Evolutionary conservation across 345 rosid genomes (phyloP), one percentile per base, ranked within the genome.

Genomic region (Erysimum cheiranthoides): DNA sequence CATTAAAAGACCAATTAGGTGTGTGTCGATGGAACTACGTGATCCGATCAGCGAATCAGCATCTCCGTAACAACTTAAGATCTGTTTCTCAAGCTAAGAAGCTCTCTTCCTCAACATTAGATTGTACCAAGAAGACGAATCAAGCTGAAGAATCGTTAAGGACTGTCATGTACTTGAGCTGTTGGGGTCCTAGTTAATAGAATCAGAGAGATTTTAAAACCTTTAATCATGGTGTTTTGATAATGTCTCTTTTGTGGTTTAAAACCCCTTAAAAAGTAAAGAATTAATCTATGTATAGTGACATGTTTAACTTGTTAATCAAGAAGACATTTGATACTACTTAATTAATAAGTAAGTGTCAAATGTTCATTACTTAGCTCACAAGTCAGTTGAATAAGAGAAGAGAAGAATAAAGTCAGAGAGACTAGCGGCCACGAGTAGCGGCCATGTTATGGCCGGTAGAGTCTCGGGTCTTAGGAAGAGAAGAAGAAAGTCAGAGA

Each of bases 111-210:
- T 57, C 61, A 14, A 14, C 49, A n/a, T 47, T 79, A 25, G 28
- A 65, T 8, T 72, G 38, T 35, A 56, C 21, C 5, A 73, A 75
- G 21, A 67, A 74, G 68, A 43, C 47, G 6, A 77, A 53, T 14
- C 72, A 83, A 50, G 71, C 88, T 10, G 85, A 86, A 38, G 87
- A 88, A 74, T 82, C 90, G 0, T n/a, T 83, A 40, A 50, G 87
- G 70, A 73, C 67, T 50, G 83, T 88, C 74, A 79, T 84, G 85
- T 83, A 82, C 76, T 75, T 86, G 79, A 86, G 90, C 71, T 74
- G 86, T 38, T 84, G 88, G 92, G 84, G 84, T 66, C 86, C 87
- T 8, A 77, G 66, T 53, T 75, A 36, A 78, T 27, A 10, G 40
- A 27, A 43, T 43, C 13, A 0, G 38, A 40, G 21, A 43, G 27